Percentiles rank a stretch among this genome's conserved stretches.
Conservation (phyloP, 1,284 basidiomycete genomes). For the Moesziomyces sp. region DNA sequence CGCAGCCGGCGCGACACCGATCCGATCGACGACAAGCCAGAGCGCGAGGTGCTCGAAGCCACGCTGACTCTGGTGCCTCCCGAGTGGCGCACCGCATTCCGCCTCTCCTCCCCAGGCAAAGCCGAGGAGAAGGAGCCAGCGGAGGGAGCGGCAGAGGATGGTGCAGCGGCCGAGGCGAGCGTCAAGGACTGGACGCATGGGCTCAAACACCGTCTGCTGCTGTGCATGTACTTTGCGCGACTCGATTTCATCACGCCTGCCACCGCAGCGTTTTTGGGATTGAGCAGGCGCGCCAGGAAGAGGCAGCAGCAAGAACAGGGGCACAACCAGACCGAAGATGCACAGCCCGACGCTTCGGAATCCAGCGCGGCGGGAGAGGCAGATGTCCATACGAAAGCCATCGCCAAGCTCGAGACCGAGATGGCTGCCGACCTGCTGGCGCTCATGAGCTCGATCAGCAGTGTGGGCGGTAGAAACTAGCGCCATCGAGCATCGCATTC, state of each 20-base stretch:
- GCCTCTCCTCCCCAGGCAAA: slow-evolving; percentile 14
- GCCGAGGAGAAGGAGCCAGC: background rate
- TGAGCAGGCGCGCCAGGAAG: slow-evolving; percentile 35
- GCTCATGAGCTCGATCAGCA: slow-evolving; percentile 28
- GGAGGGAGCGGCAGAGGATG: slow-evolving; percentile 7
- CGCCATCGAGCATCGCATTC: too few relatives aligned
- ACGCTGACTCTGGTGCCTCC: slow-evolving; percentile 23
- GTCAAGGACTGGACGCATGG: slow-evolving; percentile 20
- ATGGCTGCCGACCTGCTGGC: slow-evolving; percentile 25
- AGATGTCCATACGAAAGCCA: slow-evolving; percentile 7
- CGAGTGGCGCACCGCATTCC: slow-evolving; percentile 47
- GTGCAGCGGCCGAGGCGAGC: background rate
- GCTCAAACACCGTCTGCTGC: slow-evolving; percentile 29
- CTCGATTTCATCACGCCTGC: slow-evolving; percentile 31
- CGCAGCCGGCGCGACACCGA: slow-evolving; percentile 16
- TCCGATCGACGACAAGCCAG: slow-evolving; percentile 7
- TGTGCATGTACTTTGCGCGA: slow-evolving; percentile 43
- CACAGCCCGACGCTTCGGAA: slow-evolving; percentile 1
- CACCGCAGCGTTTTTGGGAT: slow-evolving; percentile 11
- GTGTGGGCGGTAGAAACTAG: slow-evolving; percentile 35
- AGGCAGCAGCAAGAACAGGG: slow-evolving; percentile 13
- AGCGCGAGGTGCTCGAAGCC: slow-evolving; percentile 35
- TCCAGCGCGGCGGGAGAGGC: background rate
- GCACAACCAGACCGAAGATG: background rate
- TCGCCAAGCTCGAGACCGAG: slow-evolving; percentile 29